A percentile compares a stretch with the other conserved stretches of the same genome.
These are phyloP conservation scores for Wilcoxina mikolae DNA, from an alignment of 495 filamentous ascomycete species.

Conservation along the genomic window DNA sequence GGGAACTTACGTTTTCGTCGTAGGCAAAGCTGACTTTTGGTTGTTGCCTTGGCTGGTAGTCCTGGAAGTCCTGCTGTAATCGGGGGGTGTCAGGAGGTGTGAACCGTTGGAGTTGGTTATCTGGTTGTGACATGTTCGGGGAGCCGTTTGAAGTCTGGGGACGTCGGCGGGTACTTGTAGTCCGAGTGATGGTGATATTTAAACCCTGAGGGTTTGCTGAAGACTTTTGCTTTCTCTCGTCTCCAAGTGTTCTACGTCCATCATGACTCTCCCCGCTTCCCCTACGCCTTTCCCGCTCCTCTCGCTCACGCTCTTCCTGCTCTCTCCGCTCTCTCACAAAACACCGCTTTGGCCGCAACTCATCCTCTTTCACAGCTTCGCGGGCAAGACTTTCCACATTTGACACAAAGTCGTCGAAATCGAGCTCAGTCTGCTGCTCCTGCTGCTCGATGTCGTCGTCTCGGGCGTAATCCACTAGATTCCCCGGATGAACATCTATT, in stretches of 20 bases:
- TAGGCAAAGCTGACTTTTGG: slow-evolving; percentile 6
- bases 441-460: no score
- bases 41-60: background rate
- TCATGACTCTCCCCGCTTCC: background rate
- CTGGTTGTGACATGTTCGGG: background rate
- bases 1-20: background rate
- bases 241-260: background rate
- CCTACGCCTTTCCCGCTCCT: background rate
- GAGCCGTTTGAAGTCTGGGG: background rate
- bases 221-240: background rate
- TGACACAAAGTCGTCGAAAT: background rate
- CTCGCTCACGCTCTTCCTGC: background rate
- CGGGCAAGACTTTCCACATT: background rate
- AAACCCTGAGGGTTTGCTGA: background rate
- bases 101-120: background rate
- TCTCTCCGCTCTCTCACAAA: background rate
- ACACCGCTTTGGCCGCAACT: background rate
- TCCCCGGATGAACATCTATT: no score
- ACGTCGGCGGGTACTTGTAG: background rate
- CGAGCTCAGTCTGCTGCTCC: no score
- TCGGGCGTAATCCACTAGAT: no score
- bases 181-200: slow-evolving; percentile 6
- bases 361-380: background rate
- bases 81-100: background rate
- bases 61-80: background rate